These are phyloP conservation scores for Claviceps arundinis DNA, from an alignment of 2,329 filamentous ascomycete species.

Conservation along the genomic window DNA sequence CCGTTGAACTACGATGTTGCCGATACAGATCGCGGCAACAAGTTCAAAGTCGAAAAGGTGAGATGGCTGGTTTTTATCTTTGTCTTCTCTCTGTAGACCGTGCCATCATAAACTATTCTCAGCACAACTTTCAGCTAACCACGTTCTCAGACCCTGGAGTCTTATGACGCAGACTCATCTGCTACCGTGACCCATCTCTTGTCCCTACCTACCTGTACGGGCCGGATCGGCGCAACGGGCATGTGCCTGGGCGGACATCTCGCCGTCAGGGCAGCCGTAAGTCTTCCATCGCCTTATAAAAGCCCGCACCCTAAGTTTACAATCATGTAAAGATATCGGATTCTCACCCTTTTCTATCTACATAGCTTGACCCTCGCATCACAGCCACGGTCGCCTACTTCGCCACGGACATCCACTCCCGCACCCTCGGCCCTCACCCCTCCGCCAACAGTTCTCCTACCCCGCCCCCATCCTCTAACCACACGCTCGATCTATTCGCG, in stretches of 20 bases:
- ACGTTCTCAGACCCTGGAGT: slow-evolving; percentile 51
- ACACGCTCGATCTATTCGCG: slow-evolving; percentile 40
- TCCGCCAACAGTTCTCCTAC: slow-evolving; percentile 32
- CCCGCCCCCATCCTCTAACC: slow-evolving; percentile 26
- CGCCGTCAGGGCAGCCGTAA: slow-evolving; percentile 44
- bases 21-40: slow-evolving; percentile 78
- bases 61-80: not conserved
- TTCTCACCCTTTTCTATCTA: not conserved
- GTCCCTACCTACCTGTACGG: slow-evolving; percentile 64
- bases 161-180: slow-evolving; percentile 70
- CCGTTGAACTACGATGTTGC: slow-evolving; percentile 73
- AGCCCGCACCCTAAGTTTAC: not conserved
- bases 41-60: slow-evolving; percentile 72
- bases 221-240: slow-evolving; percentile 63
- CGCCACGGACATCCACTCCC: slow-evolving; percentile 77
- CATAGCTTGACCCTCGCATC: slow-evolving; percentile 58
- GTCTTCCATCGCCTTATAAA: slow-evolving; percentile 10
- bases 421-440: slow-evolving; percentile 52
- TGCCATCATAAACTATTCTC: not conserved
- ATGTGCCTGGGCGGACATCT: slow-evolving; percentile 94
- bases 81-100: not conserved
- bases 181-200: slow-evolving; percentile 58
- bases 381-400: slow-evolving; percentile 76
- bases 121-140: not conserved
- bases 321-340: not conserved